Evolutionary conservation across 345 rosid species (phyloP).

Genomic region (Citrus sinensis): DNA sequence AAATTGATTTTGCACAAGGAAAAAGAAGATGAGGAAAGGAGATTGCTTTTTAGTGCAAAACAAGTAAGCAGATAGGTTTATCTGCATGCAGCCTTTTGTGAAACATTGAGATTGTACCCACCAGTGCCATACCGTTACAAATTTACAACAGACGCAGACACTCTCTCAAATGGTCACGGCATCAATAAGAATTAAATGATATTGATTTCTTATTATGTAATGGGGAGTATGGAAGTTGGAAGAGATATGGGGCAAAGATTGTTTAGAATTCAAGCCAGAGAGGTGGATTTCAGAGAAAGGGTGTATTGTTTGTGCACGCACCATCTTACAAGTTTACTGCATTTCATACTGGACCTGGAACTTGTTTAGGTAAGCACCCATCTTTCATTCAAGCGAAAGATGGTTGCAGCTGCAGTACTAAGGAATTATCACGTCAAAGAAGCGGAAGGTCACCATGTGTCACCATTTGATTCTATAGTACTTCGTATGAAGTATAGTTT

Average conservation of each 20-base stretch:
- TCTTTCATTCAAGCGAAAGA: too few relatives aligned
- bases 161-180: slow-evolving; percentile 16
- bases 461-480: too few relatives aligned
- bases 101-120: slow-evolving; percentile 21
- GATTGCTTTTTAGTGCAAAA: too few relatives aligned
- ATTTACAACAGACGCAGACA: neutral
- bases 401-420: too few relatives aligned
- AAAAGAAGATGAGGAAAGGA: too few relatives aligned
- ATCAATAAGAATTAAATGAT: slow-evolving; percentile 4
- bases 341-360: too few relatives aligned
- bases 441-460: too few relatives aligned
- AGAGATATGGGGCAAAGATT: slow-evolving; percentile 32
- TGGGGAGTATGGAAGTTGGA: slow-evolving; percentile 12
- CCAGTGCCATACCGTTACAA: slow-evolving; percentile 16
- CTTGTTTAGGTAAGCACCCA: too few relatives aligned
- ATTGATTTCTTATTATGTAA: slow-evolving; percentile 12
- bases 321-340: too few relatives aligned
- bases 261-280: slow-evolving; percentile 14
- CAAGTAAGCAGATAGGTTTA: neutral
- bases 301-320: neutral
- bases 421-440: too few relatives aligned
- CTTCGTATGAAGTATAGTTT: too few relatives aligned
- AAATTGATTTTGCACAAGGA: neutral
- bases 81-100: slow-evolving; percentile 24
- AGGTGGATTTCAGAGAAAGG: slow-evolving; percentile 5